A percentile compares a stretch with the other conserved stretches of the same genome.
Conservation (phyloP, 257 asterid genomes). For the Haberlea rhodopensis region DNA sequence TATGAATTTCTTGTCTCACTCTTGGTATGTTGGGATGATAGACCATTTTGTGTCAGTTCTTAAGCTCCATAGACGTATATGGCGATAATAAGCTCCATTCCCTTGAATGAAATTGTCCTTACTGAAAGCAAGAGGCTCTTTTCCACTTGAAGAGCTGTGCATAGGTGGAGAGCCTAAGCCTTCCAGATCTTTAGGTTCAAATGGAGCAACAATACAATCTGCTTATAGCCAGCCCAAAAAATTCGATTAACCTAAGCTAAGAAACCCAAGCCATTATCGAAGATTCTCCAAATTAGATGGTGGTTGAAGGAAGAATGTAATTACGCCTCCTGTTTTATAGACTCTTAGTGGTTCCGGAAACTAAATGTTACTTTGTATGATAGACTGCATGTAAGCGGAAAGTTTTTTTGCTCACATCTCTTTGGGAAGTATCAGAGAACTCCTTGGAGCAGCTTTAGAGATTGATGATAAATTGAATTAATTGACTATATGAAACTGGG, state of each 20-base stretch:
- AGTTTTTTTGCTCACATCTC: neutral
- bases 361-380: neutral
- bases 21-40: neutral
- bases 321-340: neutral
- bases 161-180: neutral
- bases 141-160: neutral
- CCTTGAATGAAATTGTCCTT: slow-evolving; percentile 4
- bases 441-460: neutral
- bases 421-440: neutral
- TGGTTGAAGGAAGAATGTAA: neutral
- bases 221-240: neutral
- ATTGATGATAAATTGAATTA: neutral
- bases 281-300: neutral
- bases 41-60: neutral
- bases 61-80: neutral
- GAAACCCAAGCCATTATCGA: slow-evolving; percentile 1
- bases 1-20: neutral
- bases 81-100: neutral
- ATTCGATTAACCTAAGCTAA: neutral
- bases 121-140: neutral
- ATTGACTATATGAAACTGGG: neutral
- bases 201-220: neutral
- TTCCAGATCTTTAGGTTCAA: neutral
- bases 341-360: neutral
- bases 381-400: neutral